phyloP scores from a whole-genome alignment of 768 basidiomycete genomes.

The Pleurotus citrinopileatus region DNA sequence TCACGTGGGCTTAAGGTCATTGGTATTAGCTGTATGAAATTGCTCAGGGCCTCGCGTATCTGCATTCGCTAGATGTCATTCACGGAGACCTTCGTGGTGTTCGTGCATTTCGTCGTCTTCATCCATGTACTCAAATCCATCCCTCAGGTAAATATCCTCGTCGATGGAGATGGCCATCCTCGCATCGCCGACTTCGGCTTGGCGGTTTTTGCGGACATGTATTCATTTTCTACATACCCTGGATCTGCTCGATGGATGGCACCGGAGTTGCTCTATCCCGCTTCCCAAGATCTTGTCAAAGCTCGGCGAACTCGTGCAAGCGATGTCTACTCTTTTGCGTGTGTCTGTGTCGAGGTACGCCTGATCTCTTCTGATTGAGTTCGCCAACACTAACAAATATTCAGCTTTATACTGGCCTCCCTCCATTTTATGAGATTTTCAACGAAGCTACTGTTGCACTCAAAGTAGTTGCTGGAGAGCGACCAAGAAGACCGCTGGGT shows the following conservation, averaged over 20 bases:
- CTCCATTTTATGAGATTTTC: constrained; percentile 3
- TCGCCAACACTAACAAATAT: not conserved
- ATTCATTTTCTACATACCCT: constrained; percentile 20
- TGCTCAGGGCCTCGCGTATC: constrained; percentile 19
- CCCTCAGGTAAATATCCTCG: constrained; percentile 29
- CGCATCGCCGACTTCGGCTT: constrained; percentile 33
- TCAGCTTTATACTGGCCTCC: constrained; percentile 8
- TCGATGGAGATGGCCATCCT: constrained; percentile 27
- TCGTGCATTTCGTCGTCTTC: not conserved
- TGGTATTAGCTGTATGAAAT: constrained; percentile 19
- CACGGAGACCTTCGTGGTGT: constrained; percentile 23
- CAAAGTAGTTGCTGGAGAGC: constrained; percentile 3
- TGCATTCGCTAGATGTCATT: constrained; percentile 20
- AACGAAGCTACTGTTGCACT: constrained; percentile 5
- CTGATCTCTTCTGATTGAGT: not conserved
- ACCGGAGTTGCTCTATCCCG: constrained; percentile 31
- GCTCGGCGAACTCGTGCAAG: constrained; percentile 24
- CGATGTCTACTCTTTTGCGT: constrained; percentile 32
- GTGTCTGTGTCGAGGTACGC: constrained; percentile 29
- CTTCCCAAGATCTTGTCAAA: constrained; percentile 18
- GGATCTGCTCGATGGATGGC: constrained; percentile 34
- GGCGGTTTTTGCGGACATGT: constrained; percentile 26
- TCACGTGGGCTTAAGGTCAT: not conserved
- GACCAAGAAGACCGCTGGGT: not conserved
- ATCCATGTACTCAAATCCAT: not conserved